Evolutionary conservation across 1,284 basidiomycete genomes (phyloP).

Genomic region (Apiotrichum veenhuisii): DNA sequence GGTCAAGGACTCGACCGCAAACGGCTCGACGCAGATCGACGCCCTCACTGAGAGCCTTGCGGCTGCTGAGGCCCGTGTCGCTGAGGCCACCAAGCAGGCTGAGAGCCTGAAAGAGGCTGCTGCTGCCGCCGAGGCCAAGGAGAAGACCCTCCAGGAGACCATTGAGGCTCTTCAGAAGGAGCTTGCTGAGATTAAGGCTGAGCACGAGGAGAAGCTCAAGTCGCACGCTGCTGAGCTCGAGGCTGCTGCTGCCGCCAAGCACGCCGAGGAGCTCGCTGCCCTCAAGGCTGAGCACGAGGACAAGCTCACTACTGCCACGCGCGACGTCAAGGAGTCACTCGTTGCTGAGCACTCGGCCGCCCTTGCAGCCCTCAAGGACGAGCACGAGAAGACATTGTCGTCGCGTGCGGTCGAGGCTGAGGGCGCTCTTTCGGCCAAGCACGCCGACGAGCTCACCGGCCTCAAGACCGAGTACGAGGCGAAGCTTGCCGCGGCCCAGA

Average conservation of each 20-base stretch:
- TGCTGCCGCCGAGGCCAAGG: slow-evolving; percentile 13
- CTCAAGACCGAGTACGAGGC: slow-evolving; percentile 21
- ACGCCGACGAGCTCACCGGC: slow-evolving; percentile 27
- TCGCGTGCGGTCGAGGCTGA: slow-evolving; percentile 8
- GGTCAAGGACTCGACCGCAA: slow-evolving; percentile 7
- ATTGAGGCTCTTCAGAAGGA: slow-evolving; percentile 14
- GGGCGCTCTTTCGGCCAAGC: slow-evolving; percentile 15
- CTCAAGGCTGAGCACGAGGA: slow-evolving; percentile 8
- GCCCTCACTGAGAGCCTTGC: slow-evolving; percentile 1
- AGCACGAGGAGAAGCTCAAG: slow-evolving; percentile 5
- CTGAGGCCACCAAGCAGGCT: neutral
- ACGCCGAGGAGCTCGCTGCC: slow-evolving; percentile 5
- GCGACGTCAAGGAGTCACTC: neutral
- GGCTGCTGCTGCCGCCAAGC: neutral
- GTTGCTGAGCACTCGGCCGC: neutral
- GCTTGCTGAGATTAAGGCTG: slow-evolving; percentile 10
- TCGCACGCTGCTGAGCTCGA: neutral
- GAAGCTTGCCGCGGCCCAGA: slow-evolving; percentile 2
- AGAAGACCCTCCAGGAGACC: slow-evolving; percentile 18
- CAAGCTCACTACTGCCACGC: neutral
- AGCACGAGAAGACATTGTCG: slow-evolving; percentile 11
- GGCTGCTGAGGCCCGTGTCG: neutral
- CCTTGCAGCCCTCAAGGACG: slow-evolving; percentile 6
- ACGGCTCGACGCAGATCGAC: neutral
- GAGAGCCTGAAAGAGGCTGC: neutral